These are phyloP conservation scores for Wickerhamomyces subpelliculosus DNA, from an alignment of 805 yeast species.

Conservation along the genomic window DNA sequence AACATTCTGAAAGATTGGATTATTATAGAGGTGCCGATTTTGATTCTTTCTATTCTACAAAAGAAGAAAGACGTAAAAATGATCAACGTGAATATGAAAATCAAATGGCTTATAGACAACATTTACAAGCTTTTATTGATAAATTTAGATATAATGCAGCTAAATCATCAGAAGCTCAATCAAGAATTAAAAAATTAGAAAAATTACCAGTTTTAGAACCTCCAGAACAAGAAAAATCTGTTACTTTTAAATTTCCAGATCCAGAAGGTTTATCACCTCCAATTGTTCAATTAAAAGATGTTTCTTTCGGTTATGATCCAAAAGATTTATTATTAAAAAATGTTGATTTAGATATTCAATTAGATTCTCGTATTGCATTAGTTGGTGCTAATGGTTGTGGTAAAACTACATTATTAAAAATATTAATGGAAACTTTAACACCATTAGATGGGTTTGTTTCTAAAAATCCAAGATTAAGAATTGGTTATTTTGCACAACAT, in stretches of 20 bases:
- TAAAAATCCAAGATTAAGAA: constrained; percentile 78
- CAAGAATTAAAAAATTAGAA: constrained; percentile 93
- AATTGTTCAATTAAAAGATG: constrained; percentile 79
- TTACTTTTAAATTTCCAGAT: constrained; percentile 89
- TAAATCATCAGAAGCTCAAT: constrained; percentile 94
- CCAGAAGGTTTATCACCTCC: constrained; percentile 94
- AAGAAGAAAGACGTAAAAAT: constrained; percentile 91
- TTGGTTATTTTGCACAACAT: constrained; percentile 97
- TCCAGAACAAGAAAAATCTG: constrained; percentile 84
- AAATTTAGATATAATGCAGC: constrained; percentile 97
- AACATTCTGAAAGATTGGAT: constrained; percentile 94
- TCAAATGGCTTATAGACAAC: constrained; percentile 93
- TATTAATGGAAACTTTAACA: constrained; percentile 67
- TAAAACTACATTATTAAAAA: constrained; percentile 88
- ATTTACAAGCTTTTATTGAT: constrained; percentile 90
- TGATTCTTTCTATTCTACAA: constrained; percentile 85
- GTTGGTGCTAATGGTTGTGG: constrained; percentile 99
- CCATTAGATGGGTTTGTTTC: constrained; percentile 78
- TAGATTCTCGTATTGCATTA: constrained; percentile 92
- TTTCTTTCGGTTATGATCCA: constrained; percentile 76
- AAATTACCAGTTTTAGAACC: constrained; percentile 88
- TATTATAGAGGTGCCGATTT: constrained; percentile 93
- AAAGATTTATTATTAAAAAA: constrained; percentile 56
- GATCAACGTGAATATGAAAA: constrained; percentile 93
- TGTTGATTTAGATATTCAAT: constrained; percentile 84